Evolutionary conservation across 2,329 filamentous ascomycete genomes (phyloP).

Genomic region (Orbilia brochopaga): DNA sequence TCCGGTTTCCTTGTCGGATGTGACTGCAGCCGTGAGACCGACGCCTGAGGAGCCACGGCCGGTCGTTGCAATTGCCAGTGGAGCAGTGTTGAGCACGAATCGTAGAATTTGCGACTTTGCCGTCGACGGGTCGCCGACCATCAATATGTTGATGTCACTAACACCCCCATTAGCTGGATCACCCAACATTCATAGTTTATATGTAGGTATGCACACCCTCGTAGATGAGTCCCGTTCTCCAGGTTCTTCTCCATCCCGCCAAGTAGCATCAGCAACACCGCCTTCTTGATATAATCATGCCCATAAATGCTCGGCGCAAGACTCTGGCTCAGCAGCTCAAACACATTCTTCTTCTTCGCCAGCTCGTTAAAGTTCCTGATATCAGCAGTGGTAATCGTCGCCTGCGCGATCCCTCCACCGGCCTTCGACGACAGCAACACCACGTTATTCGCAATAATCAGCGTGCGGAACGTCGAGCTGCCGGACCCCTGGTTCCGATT

Average conservation of each 20-base stretch:
- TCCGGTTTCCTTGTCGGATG: constrained; percentile 94
- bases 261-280: constrained; percentile 90
- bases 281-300: constrained; percentile 97
- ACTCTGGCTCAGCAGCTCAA: constrained; percentile 90
- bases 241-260: constrained; percentile 98
- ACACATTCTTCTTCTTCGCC: constrained; percentile 89
- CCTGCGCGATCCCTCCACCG: constrained; percentile 88
- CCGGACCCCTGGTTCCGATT: constrained; percentile 90
- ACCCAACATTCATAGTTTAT: background rate
- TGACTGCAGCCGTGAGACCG: constrained; percentile 95
- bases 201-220: constrained; percentile 61
- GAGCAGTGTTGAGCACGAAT: constrained; percentile 96
- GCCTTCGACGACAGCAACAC: constrained; percentile 95
- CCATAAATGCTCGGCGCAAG: constrained; percentile 96
- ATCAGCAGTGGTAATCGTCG: constrained; percentile 91
- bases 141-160: constrained; percentile 95
- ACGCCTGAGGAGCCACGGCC: constrained; percentile 96
- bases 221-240: constrained; percentile 94
- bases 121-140: constrained; percentile 98
- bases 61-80: constrained; percentile 93
- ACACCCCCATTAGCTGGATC: too few species aligned
- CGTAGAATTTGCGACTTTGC: constrained; percentile 97
- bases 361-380: constrained; percentile 99
- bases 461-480: constrained; percentile 91
- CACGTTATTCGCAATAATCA: constrained; percentile 92